A percentile compares a stretch with the other conserved stretches of the same genome.
Evolutionary conservation across 192 early-diverging fungal species (phyloP).

Genomic region (Obelidium mucronatum): DNA sequence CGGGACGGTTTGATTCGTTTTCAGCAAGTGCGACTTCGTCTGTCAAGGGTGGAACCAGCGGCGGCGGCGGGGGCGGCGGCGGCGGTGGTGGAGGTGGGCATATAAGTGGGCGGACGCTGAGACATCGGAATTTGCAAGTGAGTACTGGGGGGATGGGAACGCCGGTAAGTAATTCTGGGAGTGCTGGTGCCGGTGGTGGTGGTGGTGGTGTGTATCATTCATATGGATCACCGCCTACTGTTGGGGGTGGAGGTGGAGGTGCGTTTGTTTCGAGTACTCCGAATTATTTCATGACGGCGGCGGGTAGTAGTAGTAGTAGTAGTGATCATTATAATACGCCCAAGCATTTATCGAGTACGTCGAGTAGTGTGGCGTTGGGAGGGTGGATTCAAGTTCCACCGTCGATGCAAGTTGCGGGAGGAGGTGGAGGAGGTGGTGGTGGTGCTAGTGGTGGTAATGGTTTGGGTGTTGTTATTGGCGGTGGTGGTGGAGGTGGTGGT

Average conservation of each 20-base stretch:
- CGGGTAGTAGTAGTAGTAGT: no score
- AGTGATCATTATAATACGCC: no score
- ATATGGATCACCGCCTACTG: slow-evolving; percentile 5
- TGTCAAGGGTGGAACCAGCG: background rate
- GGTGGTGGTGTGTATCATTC: background rate
- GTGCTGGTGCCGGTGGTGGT: no score
- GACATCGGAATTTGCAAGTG: background rate
- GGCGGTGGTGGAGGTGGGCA: no score
- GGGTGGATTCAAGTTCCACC: no score
- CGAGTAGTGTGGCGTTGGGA: no score
- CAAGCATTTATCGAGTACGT: no score
- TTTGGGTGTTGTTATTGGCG: background rate
- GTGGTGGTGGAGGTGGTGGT: background rate
- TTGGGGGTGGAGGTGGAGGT: background rate
- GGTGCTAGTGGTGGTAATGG: background rate
- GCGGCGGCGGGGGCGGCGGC: background rate
- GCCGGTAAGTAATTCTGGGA: no score
- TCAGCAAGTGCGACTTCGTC: background rate
- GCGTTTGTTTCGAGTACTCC: background rate
- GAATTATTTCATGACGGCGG: no score
- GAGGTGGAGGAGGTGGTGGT: background rate
- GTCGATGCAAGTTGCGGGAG: no score
- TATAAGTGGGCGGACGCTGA: background rate
- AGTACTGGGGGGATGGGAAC: background rate
- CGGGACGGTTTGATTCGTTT: background rate